A percentile compares a stretch with the other conserved stretches of the same genome.
phyloP scores from a whole-genome alignment of 2,329 filamentous ascomycete genomes.

The Arthrobotrys pseudoclavata region DNA sequence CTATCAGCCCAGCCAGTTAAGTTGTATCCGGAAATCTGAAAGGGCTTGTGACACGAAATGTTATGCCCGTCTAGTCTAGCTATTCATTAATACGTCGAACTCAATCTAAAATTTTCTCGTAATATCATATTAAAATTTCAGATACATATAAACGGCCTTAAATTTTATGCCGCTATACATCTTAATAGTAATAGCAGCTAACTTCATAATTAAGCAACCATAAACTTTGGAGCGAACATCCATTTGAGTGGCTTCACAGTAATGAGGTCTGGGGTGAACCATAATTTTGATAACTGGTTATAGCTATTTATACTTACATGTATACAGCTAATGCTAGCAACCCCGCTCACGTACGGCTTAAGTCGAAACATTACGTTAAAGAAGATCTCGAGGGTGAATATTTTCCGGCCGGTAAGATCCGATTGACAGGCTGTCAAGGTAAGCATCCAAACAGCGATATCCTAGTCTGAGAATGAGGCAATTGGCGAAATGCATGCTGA shows the following conservation, averaged over 20 bases:
- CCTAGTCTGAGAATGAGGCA: constrained; percentile 8
- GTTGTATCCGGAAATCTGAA: not conserved
- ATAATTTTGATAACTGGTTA: not conserved
- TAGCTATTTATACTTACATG: not conserved
- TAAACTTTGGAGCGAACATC: too few relatives aligned
- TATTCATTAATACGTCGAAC: not conserved
- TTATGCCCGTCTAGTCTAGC: not conserved
- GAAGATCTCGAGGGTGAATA: not conserved
- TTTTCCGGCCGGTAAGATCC: constrained; percentile 27
- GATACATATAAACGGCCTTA: too few relatives aligned
- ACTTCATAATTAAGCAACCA: too few relatives aligned
- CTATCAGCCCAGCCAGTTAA: not conserved
- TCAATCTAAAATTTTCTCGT: too few relatives aligned
- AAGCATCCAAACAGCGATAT: not conserved
- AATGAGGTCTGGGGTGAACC: not conserved
- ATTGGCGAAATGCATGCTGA: constrained; percentile 15
- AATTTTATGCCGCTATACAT: too few relatives aligned
- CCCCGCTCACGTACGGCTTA: not conserved
- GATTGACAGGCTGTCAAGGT: constrained; percentile 1
- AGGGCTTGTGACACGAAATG: not conserved
- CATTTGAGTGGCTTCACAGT: not conserved
- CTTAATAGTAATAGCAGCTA: too few relatives aligned
- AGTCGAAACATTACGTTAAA: not conserved
- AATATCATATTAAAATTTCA: not conserved
- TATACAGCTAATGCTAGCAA: not conserved